Conservation (phyloP, 371 early-diverging fungal species). For the Vairimorpha necatrix region DNA sequence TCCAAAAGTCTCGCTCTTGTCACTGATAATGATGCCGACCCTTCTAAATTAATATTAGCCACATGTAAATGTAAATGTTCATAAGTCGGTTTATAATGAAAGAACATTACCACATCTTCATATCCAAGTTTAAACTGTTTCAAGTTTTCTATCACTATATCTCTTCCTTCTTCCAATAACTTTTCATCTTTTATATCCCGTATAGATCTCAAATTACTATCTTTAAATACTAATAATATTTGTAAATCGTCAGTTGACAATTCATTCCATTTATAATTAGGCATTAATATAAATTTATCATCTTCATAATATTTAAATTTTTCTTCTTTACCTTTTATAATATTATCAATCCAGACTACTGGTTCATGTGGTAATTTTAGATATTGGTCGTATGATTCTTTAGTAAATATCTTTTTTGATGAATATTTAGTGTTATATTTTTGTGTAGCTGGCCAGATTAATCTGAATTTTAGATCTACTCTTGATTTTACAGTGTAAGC, state of each 20-base stretch:
- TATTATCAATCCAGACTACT: constrained; percentile 44
- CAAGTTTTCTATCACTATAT: background rate
- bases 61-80: constrained; percentile 52
- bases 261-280: constrained; percentile 61
- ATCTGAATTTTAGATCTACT: constrained; percentile 4
- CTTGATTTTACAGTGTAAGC: background rate
- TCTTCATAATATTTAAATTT: constrained; percentile 46
- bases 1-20: constrained; percentile 44
- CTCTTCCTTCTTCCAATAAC: constrained; percentile 18
- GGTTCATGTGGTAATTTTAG: background rate
- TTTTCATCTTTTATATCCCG: constrained; percentile 22
- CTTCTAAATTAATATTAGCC: constrained; percentile 39
- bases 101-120: constrained; percentile 37
- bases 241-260: constrained; percentile 41
- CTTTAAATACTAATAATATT: constrained; percentile 58
- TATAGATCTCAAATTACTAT: constrained; percentile 36
- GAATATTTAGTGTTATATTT: constrained; percentile 47
- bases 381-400: constrained; percentile 52
- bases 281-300: constrained; percentile 48
- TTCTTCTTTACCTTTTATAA: constrained; percentile 24
- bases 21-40: background rate
- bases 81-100: constrained; percentile 55
- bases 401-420: constrained; percentile 1
- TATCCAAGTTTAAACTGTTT: constrained; percentile 8
- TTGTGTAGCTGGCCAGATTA: constrained; percentile 54